These are phyloP conservation scores for Euphorbia lathyris DNA, from an alignment of 345 rosid species.

Conservation along the genomic window DNA sequence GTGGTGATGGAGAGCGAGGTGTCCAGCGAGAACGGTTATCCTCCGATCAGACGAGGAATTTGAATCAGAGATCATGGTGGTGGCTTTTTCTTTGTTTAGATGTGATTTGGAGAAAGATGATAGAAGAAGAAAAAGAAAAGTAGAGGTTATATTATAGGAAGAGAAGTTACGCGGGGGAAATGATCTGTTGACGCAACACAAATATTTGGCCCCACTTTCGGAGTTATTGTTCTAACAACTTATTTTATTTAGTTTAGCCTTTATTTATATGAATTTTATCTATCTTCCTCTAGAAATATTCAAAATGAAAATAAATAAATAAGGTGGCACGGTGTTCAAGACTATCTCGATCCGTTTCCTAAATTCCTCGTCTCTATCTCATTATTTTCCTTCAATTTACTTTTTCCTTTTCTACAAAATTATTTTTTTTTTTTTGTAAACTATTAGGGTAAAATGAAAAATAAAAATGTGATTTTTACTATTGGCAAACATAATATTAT, in stretches of 20 bases:
- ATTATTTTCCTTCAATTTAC: neutral
- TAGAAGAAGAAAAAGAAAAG: neutral
- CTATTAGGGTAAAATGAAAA: no score
- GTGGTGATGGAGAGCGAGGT: slow-evolving; percentile 5
- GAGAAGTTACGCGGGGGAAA: neutral
- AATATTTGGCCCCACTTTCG: neutral
- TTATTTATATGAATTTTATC: no score
- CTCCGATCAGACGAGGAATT: slow-evolving; percentile 15
- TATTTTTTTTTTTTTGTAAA: no score
- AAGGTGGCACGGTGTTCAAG: neutral
- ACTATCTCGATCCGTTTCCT: neutral
- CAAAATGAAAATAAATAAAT: no score
- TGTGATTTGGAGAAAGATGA: neutral
- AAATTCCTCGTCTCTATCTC: neutral
- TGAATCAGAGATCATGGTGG: neutral
- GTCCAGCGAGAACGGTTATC: slow-evolving; percentile 18
- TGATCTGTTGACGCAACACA: neutral
- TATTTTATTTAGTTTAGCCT: neutral
- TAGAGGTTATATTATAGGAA: neutral
- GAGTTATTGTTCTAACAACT: neutral
- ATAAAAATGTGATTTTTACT: no score
- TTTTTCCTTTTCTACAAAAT: no score
- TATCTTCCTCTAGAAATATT: neutral
- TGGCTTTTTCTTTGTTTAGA: no score
- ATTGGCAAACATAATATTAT: no score